Evolutionary conservation across 106 monocot genomes (phyloP), one percentile per base, ranked within the genome.

Genomic region (Narthecium ossifragum): DNA sequence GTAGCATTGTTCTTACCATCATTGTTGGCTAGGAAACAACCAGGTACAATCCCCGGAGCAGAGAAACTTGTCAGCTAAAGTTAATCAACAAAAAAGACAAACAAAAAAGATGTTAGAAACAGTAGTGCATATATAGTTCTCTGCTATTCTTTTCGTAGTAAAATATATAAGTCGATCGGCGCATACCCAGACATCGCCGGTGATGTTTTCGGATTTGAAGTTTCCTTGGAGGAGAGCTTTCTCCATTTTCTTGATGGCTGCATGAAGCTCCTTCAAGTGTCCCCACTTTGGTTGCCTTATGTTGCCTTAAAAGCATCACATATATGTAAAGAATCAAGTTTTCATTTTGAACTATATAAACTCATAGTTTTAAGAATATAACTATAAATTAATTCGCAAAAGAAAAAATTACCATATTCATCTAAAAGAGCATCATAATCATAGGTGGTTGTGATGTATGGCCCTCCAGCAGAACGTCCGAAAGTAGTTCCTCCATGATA

Each of bases 401-500:
- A 11, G 25, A 56, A 2, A 26, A 74, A n/a, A n/a, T n/a, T n/a
- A 83, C 88, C 88, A 48, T 84, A 84, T 71, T 88, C 88, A 71
- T 88, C 88, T 9, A 88, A 66, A 28, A 77, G 79, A 57, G 84
- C 79, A 74, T 88, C 84, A 31, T 80, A 88, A 49, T 88, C 88
- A 48, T 88, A 88, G 2, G 73, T 47, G 37, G 88, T 88, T 15
- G 70, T 76, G 62, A 88, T 77, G 31, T 88, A 88, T 38, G 88
- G 88, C 9, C 88, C 88, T 32, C 86, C 86, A 6, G 77, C 17
- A 3, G 80, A 57, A 8, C 80, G 80, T 0, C 76, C 88, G 36
- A 88, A 84, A 46, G 84, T 88, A 9, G 88, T 88, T 45, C 88
- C 88, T 47, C 88, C 84, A 60, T 88, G 84, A 63, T 84, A 88